Evolutionary conservation across 2,329 filamentous ascomycete species (phyloP).

Genomic region (Arthrinium phaeospermum): DNA sequence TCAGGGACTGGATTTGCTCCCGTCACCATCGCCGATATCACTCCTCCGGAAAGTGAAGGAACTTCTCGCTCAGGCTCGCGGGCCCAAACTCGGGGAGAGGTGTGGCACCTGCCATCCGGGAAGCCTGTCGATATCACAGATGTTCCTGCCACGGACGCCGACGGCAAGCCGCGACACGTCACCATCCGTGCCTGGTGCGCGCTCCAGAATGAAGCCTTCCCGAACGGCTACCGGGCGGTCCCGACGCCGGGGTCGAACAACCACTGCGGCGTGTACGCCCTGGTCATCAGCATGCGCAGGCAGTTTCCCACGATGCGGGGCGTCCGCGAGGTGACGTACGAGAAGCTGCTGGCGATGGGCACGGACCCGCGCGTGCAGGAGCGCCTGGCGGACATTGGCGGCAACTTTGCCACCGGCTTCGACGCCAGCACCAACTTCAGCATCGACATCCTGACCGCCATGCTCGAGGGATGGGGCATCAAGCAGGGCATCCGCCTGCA

Average conservation of each 20-base stretch:
- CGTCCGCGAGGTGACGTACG: not conserved
- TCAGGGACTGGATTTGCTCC: too few relatives aligned
- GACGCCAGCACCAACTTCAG: constrained; percentile 21
- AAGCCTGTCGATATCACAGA: not conserved
- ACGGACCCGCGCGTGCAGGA: not conserved
- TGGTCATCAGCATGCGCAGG: constrained; percentile 19
- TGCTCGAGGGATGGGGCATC: constrained; percentile 18
- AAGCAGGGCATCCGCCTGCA: not conserved
- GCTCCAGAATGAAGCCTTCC: constrained; percentile 20
- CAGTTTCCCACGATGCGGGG: constrained; percentile 18
- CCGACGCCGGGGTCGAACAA: not conserved
- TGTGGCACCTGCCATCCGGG: not conserved
- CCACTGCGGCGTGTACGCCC: constrained; percentile 22
- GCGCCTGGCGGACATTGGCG: not conserved
- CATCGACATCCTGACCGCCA: constrained; percentile 20
- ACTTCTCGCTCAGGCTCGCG: not conserved
- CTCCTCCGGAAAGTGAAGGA: not conserved
- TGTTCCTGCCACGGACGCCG: not conserved
- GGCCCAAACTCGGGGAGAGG: not conserved
- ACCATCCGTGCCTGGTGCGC: too few relatives aligned
- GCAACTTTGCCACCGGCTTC: not conserved
- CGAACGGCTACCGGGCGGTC: constrained; percentile 21
- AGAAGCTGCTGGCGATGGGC: not conserved
- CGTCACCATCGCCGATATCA: not conserved
- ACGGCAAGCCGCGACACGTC: not conserved